phyloP scores from a whole-genome alignment of 2,329 filamentous ascomycete genomes.

The Hortaea sp. region DNA sequence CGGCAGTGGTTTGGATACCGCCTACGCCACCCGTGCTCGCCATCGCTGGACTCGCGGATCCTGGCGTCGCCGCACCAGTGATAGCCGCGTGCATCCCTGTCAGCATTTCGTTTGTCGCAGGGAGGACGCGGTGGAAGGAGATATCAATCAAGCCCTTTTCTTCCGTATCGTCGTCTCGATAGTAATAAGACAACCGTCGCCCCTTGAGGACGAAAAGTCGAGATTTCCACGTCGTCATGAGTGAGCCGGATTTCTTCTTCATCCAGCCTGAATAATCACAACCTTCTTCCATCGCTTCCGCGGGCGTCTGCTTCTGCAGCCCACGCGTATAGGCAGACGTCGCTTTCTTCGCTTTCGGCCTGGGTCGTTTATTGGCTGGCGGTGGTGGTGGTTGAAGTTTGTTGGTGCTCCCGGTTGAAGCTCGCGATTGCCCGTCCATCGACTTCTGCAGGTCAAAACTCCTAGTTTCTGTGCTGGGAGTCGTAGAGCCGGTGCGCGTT shows the following conservation, averaged over 20 bases:
- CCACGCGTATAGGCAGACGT: slow-evolving; percentile 91
- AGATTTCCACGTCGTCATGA: slow-evolving; percentile 97
- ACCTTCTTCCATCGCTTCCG: slow-evolving; percentile 64
- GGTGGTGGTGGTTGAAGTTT: slow-evolving; percentile 22
- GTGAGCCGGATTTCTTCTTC: slow-evolving; percentile 94
- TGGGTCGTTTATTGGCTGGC: slow-evolving; percentile 13
- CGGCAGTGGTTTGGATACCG: slow-evolving; percentile 14
- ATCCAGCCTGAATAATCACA: slow-evolving; percentile 98
- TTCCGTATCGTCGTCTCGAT: slow-evolving; percentile 81
- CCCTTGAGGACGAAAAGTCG: slow-evolving; percentile 92
- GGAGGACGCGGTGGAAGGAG: slow-evolving; percentile 91
- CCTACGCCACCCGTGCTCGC: not conserved
- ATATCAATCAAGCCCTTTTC: slow-evolving; percentile 97
- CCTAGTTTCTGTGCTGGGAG: slow-evolving; percentile 47
- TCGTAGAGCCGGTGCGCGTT: slow-evolving; percentile 65
- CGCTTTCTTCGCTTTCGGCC: slow-evolving; percentile 62
- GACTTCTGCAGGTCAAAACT: slow-evolving; percentile 27
- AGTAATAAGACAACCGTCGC: slow-evolving; percentile 87
- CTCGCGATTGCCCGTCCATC: slow-evolving; percentile 27
- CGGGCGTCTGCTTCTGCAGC: slow-evolving; percentile 67
- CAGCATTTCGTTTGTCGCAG: slow-evolving; percentile 81
- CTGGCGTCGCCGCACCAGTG: slow-evolving; percentile 64
- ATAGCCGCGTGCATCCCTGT: slow-evolving; percentile 86
- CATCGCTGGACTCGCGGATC: slow-evolving; percentile 41
- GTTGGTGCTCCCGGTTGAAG: slow-evolving; percentile 34